Evolutionary conservation across 2,329 filamentous ascomycete species (phyloP), one percentile per base, ranked within the genome.

Genomic region (Aspergillus cejpii): DNA sequence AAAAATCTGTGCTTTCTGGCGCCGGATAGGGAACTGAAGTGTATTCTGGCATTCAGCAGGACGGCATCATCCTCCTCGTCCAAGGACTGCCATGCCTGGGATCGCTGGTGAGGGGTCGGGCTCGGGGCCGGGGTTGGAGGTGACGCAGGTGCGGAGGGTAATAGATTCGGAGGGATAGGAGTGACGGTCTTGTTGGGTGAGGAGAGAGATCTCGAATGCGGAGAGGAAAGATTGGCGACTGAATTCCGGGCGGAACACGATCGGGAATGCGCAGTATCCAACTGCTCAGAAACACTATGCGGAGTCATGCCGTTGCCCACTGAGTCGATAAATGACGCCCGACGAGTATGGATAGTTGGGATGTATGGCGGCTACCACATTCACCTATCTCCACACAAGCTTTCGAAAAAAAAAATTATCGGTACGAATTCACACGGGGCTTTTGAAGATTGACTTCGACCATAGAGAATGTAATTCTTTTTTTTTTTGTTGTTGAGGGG

Each of bases 1-100:
- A 98, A 73, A 58, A 94, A 80, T 29, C 86, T 79, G 58, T 89
- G 86, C 45, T 87, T 81, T 67, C 91, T 85, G 1, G 81, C 78
- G 19, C 83, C 79, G 46, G 82, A 84, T 65, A 88, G 83, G 43
- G 83, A 80, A 58, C 83, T 81, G 62, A 97, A 97, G 59, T 89
- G 81, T 49, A 83, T 79, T 49, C 87, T 80, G 46, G 92, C 81
- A 61, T 89, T 83, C 53, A 87, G 76, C 43, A 94, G 77, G 57
- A 91, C 87, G 53, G 84, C 80, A 62, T 94, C 87, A 64, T 96
- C 87, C 60, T 87, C 81, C 48, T 83, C 83, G 15, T 66, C 64
- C 23, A 62, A 53, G 19, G 62, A 63, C 37, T 62, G 66, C 72
- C 72, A 74, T 47, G 62, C 68, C 11, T 77, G 77, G n/a, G 72